Evolutionary conservation across 2,329 filamentous ascomycete genomes (phyloP).

Genomic region (Sarocladium kiliense): DNA sequence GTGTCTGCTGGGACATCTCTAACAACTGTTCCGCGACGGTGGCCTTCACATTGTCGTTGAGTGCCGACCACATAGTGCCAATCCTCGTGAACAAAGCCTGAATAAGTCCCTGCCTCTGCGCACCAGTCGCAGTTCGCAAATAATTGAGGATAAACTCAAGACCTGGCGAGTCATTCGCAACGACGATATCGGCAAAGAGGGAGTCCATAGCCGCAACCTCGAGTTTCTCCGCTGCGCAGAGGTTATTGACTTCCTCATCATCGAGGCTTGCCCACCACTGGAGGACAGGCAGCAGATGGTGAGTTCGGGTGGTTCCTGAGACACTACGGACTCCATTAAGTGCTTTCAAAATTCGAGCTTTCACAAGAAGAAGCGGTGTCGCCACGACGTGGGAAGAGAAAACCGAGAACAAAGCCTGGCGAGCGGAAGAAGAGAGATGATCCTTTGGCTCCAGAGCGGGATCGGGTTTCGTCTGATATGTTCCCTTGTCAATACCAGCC

Average conservation of each 20-base stretch:
- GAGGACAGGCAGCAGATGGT: constrained; percentile 71
- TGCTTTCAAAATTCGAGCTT: constrained; percentile 64
- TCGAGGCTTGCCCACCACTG: constrained; percentile 60
- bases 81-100: constrained; percentile 64
- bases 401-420: constrained; percentile 63
- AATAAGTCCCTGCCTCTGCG: constrained; percentile 47
- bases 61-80: constrained; percentile 63
- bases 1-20: constrained; percentile 48
- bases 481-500: constrained; percentile 33
- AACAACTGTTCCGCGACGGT: constrained; percentile 59
- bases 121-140: constrained; percentile 34
- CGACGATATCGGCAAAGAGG: constrained; percentile 44
- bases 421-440: constrained; percentile 53
- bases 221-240: constrained; percentile 33
- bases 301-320: constrained; percentile 62
- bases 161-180: constrained; percentile 47
- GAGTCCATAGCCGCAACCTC: constrained; percentile 37
- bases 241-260: constrained; percentile 42
- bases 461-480: constrained; percentile 27
- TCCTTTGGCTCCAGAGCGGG: constrained; percentile 43
- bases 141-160: constrained; percentile 47
- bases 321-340: constrained; percentile 70
- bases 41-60: constrained; percentile 60
- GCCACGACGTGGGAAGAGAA: constrained; percentile 66
- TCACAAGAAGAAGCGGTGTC: constrained; percentile 65